A percentile compares a stretch with the other conserved stretches of the same genome.
Evolutionary conservation across 352 stramenopile species (phyloP).

Genomic region (Phytophthora fragariaefolia): DNA sequence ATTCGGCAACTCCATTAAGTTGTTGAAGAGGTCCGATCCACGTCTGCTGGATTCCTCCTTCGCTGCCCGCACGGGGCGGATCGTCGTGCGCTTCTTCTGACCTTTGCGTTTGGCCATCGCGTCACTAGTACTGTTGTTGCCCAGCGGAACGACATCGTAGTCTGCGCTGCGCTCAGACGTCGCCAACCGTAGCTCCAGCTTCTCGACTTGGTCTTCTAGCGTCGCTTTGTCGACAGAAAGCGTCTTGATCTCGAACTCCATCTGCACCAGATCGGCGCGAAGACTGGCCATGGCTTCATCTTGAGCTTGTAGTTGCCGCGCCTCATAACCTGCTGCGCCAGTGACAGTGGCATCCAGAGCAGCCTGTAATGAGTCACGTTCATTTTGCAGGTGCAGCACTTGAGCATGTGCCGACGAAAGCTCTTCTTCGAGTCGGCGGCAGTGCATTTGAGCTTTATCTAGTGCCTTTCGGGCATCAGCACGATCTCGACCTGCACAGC

Average conservation of each 20-base stretch:
- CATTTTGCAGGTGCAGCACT: conserved; percentile 51
- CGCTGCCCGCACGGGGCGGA: conserved; percentile 35
- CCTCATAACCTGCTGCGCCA: conserved; percentile 34
- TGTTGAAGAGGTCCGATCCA: conserved; percentile 51
- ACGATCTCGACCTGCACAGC: conserved; percentile 35
- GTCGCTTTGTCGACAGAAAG: conserved; percentile 49
- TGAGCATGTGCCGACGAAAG: conserved; percentile 47
- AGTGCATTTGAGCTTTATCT: conserved; percentile 58
- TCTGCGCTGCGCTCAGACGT: conserved; percentile 21
- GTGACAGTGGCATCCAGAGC: conserved; percentile 37
- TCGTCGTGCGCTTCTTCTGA: conserved; percentile 50
- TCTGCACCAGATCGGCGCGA: conserved; percentile 61
- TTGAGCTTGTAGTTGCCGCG: conserved; percentile 45
- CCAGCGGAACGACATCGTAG: conserved; percentile 60
- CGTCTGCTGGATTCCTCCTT: conserved; percentile 30
- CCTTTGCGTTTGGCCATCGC: conserved; percentile 34
- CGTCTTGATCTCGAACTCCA: conserved; percentile 75
- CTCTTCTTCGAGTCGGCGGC: conserved; percentile 58
- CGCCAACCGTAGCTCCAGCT: conserved; percentile 37
- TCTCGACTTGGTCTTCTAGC: conserved; percentile 43
- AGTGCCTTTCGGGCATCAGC: conserved; percentile 44
- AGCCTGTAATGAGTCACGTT: conserved; percentile 47
- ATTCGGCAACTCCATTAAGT: conserved; percentile 71
- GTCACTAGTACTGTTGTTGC: conserved; percentile 30
- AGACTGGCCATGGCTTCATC: conserved; percentile 61